A percentile compares a stretch with the other conserved stretches of the same genome.
phyloP scores from a whole-genome alignment of 2,329 filamentous ascomycete species.

The Cladosporium cucumerinum region DNA sequence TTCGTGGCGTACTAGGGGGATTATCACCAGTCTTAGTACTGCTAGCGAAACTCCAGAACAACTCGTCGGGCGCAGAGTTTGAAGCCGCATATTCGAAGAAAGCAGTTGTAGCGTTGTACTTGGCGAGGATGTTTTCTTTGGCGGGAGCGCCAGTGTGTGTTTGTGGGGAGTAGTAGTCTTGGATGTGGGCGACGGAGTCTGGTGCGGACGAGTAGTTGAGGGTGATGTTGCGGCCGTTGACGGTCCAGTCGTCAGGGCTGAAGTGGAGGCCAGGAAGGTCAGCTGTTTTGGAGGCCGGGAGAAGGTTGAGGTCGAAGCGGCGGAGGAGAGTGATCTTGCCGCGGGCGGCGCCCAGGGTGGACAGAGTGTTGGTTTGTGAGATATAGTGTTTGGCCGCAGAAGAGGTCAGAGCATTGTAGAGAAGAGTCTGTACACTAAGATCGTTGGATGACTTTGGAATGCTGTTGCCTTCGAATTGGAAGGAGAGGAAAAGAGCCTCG shows the following conservation, averaged over 20 bases:
- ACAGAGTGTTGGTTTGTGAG: slow-evolving; percentile 37
- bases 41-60: slow-evolving; percentile 51
- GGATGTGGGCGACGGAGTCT: slow-evolving; percentile 45
- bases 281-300: slow-evolving; percentile 36
- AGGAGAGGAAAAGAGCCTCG: slow-evolving; percentile 47
- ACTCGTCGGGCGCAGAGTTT: slow-evolving; percentile 31
- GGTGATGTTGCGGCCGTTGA: slow-evolving; percentile 41
- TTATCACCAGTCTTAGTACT: slow-evolving; percentile 41
- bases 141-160: slow-evolving; percentile 33
- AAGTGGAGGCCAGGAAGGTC: slow-evolving; percentile 48
- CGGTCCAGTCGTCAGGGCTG: slow-evolving; percentile 43
- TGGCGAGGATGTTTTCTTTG: slow-evolving; percentile 42
- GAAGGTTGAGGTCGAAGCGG: slow-evolving; percentile 45
- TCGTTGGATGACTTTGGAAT: slow-evolving; percentile 34
- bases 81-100: slow-evolving; percentile 42
- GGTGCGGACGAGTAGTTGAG: slow-evolving; percentile 38
- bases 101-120: slow-evolving; percentile 43
- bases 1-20: slow-evolving; percentile 42
- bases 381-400: slow-evolving; percentile 41
- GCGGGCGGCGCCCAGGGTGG: slow-evolving; percentile 36
- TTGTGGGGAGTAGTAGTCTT: slow-evolving; percentile 48
- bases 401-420: slow-evolving; percentile 42
- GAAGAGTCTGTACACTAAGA: slow-evolving; percentile 36
- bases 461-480: slow-evolving; percentile 47
- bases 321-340: slow-evolving; percentile 44